phyloP scores from a whole-genome alignment of 768 basidiomycete genomes.

The Leucosporidium yakuticum region DNA sequence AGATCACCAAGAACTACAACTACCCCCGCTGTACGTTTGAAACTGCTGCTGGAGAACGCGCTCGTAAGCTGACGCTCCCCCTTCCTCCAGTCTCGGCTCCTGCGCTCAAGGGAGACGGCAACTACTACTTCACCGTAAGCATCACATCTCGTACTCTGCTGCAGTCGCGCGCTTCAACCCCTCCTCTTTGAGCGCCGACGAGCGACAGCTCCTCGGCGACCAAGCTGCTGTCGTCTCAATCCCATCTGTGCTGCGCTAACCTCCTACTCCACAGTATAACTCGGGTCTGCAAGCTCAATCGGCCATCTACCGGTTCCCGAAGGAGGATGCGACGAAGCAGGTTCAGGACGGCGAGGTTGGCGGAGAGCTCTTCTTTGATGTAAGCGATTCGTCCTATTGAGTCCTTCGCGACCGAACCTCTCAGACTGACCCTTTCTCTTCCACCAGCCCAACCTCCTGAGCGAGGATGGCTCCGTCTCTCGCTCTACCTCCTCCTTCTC shows the following conservation, averaged over 20 bases:
- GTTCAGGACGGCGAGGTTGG: slow-evolving; percentile 45
- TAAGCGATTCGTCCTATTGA: slow-evolving; percentile 41
- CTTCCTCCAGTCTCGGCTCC: slow-evolving; percentile 54
- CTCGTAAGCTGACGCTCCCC: slow-evolving; percentile 1
- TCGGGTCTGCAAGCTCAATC: slow-evolving; percentile 64
- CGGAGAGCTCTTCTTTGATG: slow-evolving; percentile 75
- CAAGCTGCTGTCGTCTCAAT: not conserved
- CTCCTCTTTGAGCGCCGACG: no score
- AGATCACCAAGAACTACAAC: slow-evolving; percentile 55
- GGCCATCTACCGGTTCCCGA: slow-evolving; percentile 55
- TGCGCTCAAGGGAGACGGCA: slow-evolving; percentile 56
- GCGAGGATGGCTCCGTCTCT: slow-evolving; percentile 65
- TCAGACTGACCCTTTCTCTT: not conserved
- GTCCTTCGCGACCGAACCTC: not conserved
- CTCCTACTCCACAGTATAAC: slow-evolving; percentile 58
- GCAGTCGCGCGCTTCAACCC: no score
- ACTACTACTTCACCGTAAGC: slow-evolving; percentile 54
- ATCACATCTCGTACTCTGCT: slow-evolving; percentile 1
- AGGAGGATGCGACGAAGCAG: slow-evolving; percentile 18
- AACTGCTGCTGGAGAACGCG: not conserved
- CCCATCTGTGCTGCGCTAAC: not conserved
- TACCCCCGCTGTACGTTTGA: slow-evolving; percentile 49
- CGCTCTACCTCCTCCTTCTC: slow-evolving; percentile 60
- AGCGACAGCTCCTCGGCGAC: no score
- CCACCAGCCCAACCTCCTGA: slow-evolving; percentile 62